Base-by-base conservation (phyloP, 208 protist genomes). In the Novymonas esmeraldas region DNA sequence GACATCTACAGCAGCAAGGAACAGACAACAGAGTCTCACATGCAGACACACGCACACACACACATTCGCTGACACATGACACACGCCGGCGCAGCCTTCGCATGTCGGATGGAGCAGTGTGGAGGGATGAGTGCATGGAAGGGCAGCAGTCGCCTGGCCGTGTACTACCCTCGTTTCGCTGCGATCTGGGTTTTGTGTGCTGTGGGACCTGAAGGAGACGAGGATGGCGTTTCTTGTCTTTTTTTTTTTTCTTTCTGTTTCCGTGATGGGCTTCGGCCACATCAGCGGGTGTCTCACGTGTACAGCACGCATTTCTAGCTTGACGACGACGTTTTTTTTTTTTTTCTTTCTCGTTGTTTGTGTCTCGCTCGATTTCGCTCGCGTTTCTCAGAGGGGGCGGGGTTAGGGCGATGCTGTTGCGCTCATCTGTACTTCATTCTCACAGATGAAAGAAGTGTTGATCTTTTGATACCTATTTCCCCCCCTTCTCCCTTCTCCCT, bases 341-440 rank as follows among this genome's bases (percentile, higher is more conserved):
- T 55, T 44, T 49, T 44, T 72, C 64, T 42, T 3, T 45, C 38
- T 55, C 28, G 16, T n/a, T 44, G 41, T 64, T 70, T 18, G 5
- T 18, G 16, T 64, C 51, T 4, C 6, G 24, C 28, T 11, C 20
- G 16, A 51, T 18, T 9, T 48, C 20, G 41, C 22, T 48, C 34
- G 7, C 10, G 9, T 36, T 57, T 45, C 7, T 61, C 38, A 39
- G 29, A 46, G 10, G 38, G 16, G n/a, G n/a, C n/a, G n/a, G n/a
- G n/a, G n/a, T 29, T 54, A 11, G 16, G 36, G 29, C 10, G 54
- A 59, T 18, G 54, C 0, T 45, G 18, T 26, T 24, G 34, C 20
- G 54, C 13, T 59, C 54, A 10, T 26, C 22, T 44, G 33, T 59
- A 9, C 22, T 59, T 31, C 54, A 29, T 59, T 59, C 54, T 59